Conservation (phyloP, 768 basidiomycete genomes). For the Termitomyces sp. region DNA sequence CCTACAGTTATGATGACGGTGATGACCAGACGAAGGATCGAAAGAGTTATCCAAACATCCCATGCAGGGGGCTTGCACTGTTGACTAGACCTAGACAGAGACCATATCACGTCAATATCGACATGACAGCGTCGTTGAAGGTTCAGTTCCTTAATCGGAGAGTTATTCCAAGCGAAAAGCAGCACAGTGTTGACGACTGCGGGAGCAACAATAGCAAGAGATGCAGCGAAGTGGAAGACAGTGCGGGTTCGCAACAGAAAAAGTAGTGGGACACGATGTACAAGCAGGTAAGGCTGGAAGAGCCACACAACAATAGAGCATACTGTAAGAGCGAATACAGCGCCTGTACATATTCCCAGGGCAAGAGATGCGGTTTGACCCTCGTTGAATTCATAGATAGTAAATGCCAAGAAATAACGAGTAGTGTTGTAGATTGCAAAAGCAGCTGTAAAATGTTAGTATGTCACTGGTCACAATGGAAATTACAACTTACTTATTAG, state of each 20-base stretch:
- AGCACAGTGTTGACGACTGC: conserved; percentile 52
- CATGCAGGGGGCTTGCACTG: conserved; percentile 31
- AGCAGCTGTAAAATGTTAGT: conserved; percentile 27
- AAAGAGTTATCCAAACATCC: conserved; percentile 49
- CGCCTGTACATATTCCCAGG: conserved; percentile 40
- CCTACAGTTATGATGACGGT: conserved; percentile 52
- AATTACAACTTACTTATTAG: conserved; percentile 31
- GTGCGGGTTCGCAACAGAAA: conserved; percentile 23
- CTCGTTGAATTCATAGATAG: conserved; percentile 28
- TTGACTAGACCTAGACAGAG: conserved; percentile 24
- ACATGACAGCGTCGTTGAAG: conserved; percentile 45
- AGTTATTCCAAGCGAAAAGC: conserved; percentile 45
- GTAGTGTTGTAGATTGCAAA: conserved; percentile 61
- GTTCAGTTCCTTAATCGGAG: conserved; percentile 28
- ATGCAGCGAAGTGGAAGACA: conserved; percentile 34
- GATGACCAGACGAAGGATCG: conserved; percentile 45
- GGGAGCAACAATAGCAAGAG: conserved; percentile 43
- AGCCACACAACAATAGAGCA: conserved; percentile 32
- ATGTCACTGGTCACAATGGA: neutral
- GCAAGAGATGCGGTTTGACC: conserved; percentile 41
- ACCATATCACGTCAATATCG: conserved; percentile 68
- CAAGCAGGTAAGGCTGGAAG: conserved; percentile 31
- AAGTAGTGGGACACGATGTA: conserved; percentile 23
- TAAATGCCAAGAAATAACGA: conserved; percentile 62
- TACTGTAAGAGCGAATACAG: conserved; percentile 33